Percentiles rank a stretch among this genome's conserved stretches.
Evolutionary conservation across 208 protist species (phyloP).

Genomic region (Lotmaria passim): DNA sequence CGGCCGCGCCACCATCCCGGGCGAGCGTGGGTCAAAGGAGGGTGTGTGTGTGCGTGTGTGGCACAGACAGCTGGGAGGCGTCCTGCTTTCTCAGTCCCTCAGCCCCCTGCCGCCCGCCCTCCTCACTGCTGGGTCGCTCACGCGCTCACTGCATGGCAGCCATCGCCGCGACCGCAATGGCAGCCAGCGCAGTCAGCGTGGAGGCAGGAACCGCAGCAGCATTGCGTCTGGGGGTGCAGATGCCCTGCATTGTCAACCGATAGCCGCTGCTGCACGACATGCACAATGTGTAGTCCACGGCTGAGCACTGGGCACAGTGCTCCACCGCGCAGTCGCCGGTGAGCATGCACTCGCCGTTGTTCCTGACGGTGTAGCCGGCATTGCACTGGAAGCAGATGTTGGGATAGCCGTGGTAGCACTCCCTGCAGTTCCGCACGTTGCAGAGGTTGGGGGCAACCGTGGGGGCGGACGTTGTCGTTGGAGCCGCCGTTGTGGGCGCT

Average conservation of each 20-base stretch:
- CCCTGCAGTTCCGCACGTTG: constrained; percentile 1
- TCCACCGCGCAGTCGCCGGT: background rate
- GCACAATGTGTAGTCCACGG: background rate
- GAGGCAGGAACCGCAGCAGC: background rate
- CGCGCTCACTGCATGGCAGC: background rate
- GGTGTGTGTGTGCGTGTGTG: no score
- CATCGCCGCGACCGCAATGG: background rate
- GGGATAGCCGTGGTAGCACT: background rate
- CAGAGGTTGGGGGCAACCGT: no score
- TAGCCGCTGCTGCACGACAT: background rate
- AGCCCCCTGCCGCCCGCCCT: background rate
- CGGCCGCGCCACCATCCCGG: no score
- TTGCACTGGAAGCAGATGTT: background rate
- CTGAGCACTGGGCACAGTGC: constrained; percentile 1
- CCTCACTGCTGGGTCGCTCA: background rate
- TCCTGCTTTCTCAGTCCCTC: no score
- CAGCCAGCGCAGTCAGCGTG: background rate
- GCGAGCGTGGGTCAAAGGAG: no score
- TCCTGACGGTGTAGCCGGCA: background rate
- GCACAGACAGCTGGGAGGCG: no score
- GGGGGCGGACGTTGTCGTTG: no score
- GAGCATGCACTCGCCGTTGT: constrained; percentile 6
- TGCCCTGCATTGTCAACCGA: background rate
- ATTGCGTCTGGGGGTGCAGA: background rate
- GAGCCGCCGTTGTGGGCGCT: background rate